Evolutionary conservation across 208 protist genomes (phyloP), one percentile per base, ranked within the genome.

Genomic region (Wallacemonas sp.): DNA sequence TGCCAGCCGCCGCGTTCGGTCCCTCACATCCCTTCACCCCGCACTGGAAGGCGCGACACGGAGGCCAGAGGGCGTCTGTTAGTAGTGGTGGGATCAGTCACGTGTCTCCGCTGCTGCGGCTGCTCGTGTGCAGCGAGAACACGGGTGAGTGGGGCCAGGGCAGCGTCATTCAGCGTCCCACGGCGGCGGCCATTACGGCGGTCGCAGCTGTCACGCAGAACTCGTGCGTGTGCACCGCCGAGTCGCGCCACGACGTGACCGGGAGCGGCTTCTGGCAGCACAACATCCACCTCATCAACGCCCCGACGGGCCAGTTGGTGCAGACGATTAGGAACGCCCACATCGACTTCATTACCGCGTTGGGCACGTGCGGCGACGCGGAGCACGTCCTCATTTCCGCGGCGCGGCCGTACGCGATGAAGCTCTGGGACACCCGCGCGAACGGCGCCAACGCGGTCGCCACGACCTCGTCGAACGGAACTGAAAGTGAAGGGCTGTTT

Each of bases 351-450:
- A 88, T 82, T 34, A 96, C 90, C 2, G 64, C 80, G 1, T 67
- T 96, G 44, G 62, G 74, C 30, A 72, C 76, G 8, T 75, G 78
- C 17, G 81, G 83, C 9, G 86, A 93, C 1, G 70, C 64, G 55
- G 84, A 87, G 44, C 68, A 82, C 48, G 65, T 89, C 33, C 65
- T 96, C 19, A 39, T 94, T 47, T 83, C 83, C 8, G 87, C 85
- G 26, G 78, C 80, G 16, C 80, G 90, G 6, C 86, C 90, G 34
- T 48, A 56, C 21, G 75, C 82, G 14, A 78, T 96, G 16, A 89
- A 90, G 65, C 64, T 93, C 33, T 96, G 87, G 87, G 90, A 96
- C 61, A 74, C 62, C 14, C 85, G 90, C 34, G 61, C 19, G 24
- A 65, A 43, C 21, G 43, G 54, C 12, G 60, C 55, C 34, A 72